Base-by-base conservation (phyloP, 768 basidiomycete species). In the Hygrophorus russula region DNA sequence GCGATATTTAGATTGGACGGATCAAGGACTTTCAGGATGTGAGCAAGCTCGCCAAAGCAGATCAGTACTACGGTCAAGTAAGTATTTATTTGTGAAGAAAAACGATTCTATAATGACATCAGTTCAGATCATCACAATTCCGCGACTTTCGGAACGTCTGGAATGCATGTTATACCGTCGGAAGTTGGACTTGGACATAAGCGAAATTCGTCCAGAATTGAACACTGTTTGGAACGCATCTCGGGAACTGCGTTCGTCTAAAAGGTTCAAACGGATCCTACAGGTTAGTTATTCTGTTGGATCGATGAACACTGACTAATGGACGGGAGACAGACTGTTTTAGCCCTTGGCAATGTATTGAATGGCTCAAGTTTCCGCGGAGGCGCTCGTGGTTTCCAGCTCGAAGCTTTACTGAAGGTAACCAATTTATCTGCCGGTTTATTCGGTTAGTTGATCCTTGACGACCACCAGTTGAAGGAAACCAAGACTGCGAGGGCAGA, bases 341-440 rank as follows among this genome's bases (percentile, higher is more conserved):
- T 96, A 2, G 61, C 69, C 1, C 66, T 94, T 13, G 92, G 92
- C 0, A 97, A 96, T 53, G 72, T 72, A 0, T 59, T 97, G 49
- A 96, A 97, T 57, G 73, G 71, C 1, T 80, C 84, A 1, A 82
- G 76, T 0, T 91, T 88, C 60, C 77, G 91, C 31, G 92, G 92
- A 13, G 73, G 76, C 28, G 92, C 92, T 11, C 66, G 64, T 3
- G 93, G 92, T 1, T 94, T 97, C 62, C 83, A 81, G 51, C 64
- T 97, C 18, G 83, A 87, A 43, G 77, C 83, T 0, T 60, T 97
- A 18, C 58, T 80, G 17, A 91, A 93, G 80, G 91, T 90, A 41
- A 14, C 57, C 44, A 10, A 6, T 14, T 49, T 17, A 14, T 17
- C 8, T 8, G 20, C 31, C 19, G 34, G 24, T 24, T 24, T 24